Conservation (phyloP, 768 basidiomycete species). For the Clitopilus passeckerianus region DNA sequence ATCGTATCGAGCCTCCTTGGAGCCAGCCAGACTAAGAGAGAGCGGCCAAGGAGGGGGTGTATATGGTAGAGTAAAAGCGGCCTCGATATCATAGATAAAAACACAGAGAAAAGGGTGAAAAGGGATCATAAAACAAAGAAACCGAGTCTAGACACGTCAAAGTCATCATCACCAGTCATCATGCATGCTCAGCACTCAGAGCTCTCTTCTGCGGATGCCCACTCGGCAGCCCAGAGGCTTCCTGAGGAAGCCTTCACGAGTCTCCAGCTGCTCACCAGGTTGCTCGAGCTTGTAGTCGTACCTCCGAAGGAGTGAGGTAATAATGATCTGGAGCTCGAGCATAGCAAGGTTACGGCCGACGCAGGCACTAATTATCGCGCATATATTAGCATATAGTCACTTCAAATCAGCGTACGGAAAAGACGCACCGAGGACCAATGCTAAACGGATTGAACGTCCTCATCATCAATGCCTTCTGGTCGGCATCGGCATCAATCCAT, state of each 20-base stretch:
- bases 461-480: constrained; percentile 36
- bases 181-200: constrained; percentile 11
- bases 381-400: constrained; percentile 3
- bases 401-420: neutral
- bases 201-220: constrained; percentile 63
- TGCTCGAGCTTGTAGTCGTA: constrained; percentile 69
- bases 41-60: no score
- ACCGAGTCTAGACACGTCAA: no score
- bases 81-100: no score
- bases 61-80: no score
- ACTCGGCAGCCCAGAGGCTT: constrained; percentile 75
- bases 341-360: constrained; percentile 81
- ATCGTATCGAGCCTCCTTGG: neutral
- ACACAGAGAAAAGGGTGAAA: no score
- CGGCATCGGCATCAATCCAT: constrained; percentile 72
- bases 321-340: constrained; percentile 75
- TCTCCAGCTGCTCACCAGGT: constrained; percentile 62
- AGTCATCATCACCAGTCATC: neutral
- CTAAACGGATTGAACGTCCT: constrained; percentile 86
- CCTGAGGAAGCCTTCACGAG: constrained; percentile 81
- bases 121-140: no score
- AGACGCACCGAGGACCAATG: constrained; percentile 65
- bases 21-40: no score
- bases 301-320: constrained; percentile 73
- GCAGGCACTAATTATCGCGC: constrained; percentile 50